Percentiles rank a stretch among this genome's conserved stretches.
phyloP scores from a whole-genome alignment of 345 rosid genomes.

The Iberis pinnata region DNA sequence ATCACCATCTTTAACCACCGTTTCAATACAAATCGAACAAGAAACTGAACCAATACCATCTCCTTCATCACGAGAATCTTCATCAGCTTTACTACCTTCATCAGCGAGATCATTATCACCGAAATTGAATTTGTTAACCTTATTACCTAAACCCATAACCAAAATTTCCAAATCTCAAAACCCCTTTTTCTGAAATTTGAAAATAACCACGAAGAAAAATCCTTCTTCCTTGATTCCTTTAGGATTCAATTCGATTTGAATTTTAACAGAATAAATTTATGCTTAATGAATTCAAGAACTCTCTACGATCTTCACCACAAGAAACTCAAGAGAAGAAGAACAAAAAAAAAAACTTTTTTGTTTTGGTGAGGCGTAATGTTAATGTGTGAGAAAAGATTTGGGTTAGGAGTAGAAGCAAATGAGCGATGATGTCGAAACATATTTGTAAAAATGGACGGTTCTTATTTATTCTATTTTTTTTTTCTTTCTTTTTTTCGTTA shows the following conservation, averaged over 20 bases:
- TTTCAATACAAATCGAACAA: conserved; percentile 95
- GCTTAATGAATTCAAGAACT: conserved; percentile 6
- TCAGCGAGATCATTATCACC: conserved; percentile 41
- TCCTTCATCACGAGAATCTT: conserved; percentile 36
- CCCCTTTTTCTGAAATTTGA: conserved; percentile 10
- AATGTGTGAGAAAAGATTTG: conserved; percentile 24
- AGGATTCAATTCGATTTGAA: too few species aligned
- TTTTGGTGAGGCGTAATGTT: conserved; percentile 17
- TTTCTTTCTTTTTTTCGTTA: too few species aligned
- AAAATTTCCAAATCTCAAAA: conserved; percentile 27
- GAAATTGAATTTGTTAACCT: conserved; percentile 30
- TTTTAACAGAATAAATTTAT: too few species aligned
- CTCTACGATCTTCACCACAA: conserved; percentile 20
- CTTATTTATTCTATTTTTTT: not conserved
- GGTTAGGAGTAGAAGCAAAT: not conserved
- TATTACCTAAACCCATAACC: conserved; percentile 71
- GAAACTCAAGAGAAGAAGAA: not conserved
- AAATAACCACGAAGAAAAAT: too few species aligned
- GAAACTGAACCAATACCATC: conserved; percentile 54
- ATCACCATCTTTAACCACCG: conserved; percentile 65
- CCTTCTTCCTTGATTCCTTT: too few species aligned
- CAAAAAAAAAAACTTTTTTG: not conserved
- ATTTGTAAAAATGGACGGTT: not conserved
- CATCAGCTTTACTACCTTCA: conserved; percentile 45
- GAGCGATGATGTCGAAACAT: not conserved